These are phyloP conservation scores for Aspergillus versicolor DNA, from an alignment of 2,329 filamentous ascomycete species.

Conservation along the genomic window DNA sequence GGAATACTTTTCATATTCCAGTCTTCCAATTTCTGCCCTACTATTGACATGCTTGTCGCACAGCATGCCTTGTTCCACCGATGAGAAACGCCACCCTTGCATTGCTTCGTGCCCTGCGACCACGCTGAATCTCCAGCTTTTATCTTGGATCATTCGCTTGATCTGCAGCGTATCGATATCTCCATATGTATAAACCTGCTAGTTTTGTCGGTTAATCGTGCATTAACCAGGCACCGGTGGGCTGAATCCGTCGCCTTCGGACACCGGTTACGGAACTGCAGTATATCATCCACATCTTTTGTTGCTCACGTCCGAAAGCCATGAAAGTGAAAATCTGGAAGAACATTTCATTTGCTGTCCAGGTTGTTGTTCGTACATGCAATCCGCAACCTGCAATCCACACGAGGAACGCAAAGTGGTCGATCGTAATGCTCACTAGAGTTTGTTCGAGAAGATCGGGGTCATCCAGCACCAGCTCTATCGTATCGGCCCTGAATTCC, in stretches of 20 bases:
- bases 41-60: background rate
- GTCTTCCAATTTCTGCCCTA: background rate
- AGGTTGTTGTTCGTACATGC: conserved; percentile 1
- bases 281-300: background rate
- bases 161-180: conserved; percentile 1
- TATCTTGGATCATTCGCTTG: conserved; percentile 8
- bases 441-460: conserved; percentile 4
- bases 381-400: background rate
- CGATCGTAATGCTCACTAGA: conserved; percentile 1
- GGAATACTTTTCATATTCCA: too few relatives aligned
- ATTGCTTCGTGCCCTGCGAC: too few relatives aligned
- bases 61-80: background rate
- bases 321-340: background rate
- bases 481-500: background rate
- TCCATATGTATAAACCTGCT: conserved; percentile 9
- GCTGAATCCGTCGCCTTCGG: background rate
- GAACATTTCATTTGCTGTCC: background rate
- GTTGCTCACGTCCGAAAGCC: background rate
- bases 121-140: background rate
- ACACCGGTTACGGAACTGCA: background rate
- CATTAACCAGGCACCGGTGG: background rate
- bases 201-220: background rate
- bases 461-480: background rate
- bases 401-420: conserved; percentile 15
- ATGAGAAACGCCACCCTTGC: too few relatives aligned